A percentile compares a stretch with the other conserved stretches of the same genome.
These are phyloP conservation scores for Pseudocercospora musae DNA, from an alignment of 2,329 filamentous ascomycete species.

Conservation along the genomic window DNA sequence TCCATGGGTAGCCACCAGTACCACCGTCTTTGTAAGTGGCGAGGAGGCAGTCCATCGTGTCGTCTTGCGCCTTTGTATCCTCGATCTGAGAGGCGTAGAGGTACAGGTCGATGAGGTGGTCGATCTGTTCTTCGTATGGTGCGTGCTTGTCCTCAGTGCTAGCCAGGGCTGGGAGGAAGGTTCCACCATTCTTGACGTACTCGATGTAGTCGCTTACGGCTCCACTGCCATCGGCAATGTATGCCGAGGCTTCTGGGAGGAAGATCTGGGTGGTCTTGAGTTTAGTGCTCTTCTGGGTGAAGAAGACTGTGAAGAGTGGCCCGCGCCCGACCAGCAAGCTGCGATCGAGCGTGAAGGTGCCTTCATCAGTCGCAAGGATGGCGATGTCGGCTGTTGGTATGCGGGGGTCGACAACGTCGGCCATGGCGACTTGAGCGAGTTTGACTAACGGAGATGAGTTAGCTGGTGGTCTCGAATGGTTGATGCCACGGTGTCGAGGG, in stretches of 20 bases:
- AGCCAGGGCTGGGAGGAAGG: background rate
- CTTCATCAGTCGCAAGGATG: background rate
- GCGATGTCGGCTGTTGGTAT: background rate
- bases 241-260: background rate
- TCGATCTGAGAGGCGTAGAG: background rate
- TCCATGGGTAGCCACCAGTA: background rate
- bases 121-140: background rate
- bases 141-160: background rate
- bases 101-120: background rate
- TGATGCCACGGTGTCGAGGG: background rate
- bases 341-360: background rate
- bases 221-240: background rate
- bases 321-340: background rate
- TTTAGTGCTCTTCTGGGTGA: background rate
- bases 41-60: background rate
- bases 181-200: background rate
- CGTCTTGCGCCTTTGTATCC: background rate
- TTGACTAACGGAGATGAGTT: background rate
- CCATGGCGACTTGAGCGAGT: background rate
- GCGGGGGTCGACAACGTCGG: background rate
- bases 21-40: background rate
- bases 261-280: background rate
- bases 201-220: background rate
- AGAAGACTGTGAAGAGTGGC: background rate
- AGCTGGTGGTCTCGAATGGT: background rate